These are phyloP conservation scores for Zizania palustris DNA, from an alignment of 202 grass and related monocot species.

Conservation along the genomic window DNA sequence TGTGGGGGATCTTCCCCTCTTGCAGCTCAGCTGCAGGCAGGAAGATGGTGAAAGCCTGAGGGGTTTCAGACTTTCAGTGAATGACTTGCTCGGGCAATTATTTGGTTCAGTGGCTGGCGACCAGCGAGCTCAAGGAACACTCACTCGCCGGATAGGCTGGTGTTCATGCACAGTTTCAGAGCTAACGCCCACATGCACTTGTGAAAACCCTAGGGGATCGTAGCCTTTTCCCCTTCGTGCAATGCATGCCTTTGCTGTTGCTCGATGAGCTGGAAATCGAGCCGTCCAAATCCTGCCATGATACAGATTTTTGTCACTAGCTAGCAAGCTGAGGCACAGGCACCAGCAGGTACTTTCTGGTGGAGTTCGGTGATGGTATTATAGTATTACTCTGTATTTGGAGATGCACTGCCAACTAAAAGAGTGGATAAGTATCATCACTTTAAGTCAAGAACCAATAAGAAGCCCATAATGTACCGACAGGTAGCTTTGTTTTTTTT, in stretches of 20 bases:
- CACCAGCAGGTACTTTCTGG: not conserved
- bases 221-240: constrained; percentile 32
- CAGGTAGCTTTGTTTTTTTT: not conserved
- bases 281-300: not conserved
- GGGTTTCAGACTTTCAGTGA: constrained; percentile 14
- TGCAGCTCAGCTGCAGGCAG: constrained; percentile 27
- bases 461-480: not conserved
- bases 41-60: constrained; percentile 44
- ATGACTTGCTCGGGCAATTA: constrained; percentile 41
- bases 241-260: constrained; percentile 37
- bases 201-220: constrained; percentile 25
- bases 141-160: constrained; percentile 11
- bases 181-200: constrained; percentile 37
- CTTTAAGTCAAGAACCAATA: not conserved
- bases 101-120: constrained; percentile 30
- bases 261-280: constrained; percentile 15
- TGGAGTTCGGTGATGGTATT: not conserved
- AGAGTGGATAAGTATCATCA: not conserved
- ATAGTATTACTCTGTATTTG: not conserved
- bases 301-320: not conserved
- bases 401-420: not conserved
- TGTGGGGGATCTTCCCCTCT: constrained; percentile 43
- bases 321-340: not conserved
- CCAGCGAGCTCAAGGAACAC: constrained; percentile 14
- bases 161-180: constrained; percentile 38